A percentile compares a stretch with the other conserved stretches of the same genome.
Conservation (phyloP, 2,329 filamentous ascomycete species). For the Daldinia sp. region DNA sequence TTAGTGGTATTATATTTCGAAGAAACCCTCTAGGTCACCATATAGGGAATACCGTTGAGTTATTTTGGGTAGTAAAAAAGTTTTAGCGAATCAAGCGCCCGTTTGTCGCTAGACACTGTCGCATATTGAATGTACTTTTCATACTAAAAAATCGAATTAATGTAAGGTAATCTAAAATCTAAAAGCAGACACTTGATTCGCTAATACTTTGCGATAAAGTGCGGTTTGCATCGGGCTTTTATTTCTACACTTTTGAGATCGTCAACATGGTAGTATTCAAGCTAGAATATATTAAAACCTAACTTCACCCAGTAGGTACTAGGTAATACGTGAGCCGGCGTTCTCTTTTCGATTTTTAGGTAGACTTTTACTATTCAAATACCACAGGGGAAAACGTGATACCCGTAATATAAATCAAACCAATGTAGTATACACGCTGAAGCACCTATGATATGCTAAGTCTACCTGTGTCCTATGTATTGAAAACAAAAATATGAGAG, state of each 20-base stretch:
- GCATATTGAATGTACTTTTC: background rate
- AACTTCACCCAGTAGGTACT: background rate
- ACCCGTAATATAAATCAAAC: background rate
- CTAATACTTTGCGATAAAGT: background rate
- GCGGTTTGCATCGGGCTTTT: background rate
- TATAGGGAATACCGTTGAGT: background rate
- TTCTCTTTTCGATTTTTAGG: background rate
- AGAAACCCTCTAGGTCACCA: background rate
- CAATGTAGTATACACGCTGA: background rate
- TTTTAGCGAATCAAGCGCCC: background rate
- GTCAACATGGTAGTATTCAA: background rate
- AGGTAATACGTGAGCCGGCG: background rate
- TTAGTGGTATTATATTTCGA: background rate
- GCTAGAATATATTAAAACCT: background rate
- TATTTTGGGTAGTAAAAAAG: background rate
- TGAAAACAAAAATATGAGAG: slow-evolving; percentile 11
- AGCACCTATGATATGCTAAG: slow-evolving; percentile 4
- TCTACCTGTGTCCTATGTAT: slow-evolving; percentile 18
- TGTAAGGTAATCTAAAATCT: background rate
- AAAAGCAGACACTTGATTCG: slow-evolving; percentile 1
- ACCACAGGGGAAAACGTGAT: too few relatives aligned
- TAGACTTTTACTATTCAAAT: background rate
- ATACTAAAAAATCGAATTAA: background rate
- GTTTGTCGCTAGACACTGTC: background rate
- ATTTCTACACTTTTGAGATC: background rate